These are phyloP conservation scores for Coprinopsis cinerea DNA, from an alignment of 768 basidiomycete species.

Conservation along the genomic window DNA sequence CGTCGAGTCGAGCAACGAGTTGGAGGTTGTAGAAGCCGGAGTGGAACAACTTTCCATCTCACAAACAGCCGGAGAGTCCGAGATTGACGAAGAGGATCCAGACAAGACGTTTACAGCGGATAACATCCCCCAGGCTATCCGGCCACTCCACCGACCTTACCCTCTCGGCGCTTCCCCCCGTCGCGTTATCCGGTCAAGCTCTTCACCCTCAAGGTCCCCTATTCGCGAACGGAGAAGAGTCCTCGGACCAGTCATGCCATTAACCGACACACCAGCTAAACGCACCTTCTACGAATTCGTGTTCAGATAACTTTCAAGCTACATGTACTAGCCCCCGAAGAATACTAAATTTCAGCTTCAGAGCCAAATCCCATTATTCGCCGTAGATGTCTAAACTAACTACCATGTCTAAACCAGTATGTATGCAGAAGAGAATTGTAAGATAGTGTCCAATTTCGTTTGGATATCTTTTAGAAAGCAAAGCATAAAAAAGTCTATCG, in stretches of 20 bases:
- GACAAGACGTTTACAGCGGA: slow-evolving; percentile 14
- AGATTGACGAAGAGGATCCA: slow-evolving; percentile 6
- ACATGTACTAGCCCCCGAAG: background rate
- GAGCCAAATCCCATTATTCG: no score
- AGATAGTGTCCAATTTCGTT: no score
- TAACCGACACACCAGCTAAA: background rate
- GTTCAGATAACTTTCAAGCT: background rate
- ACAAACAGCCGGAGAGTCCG: slow-evolving; percentile 12
- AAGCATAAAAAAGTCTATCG: no score
- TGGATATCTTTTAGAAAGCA: background rate
- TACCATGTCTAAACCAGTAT: no score
- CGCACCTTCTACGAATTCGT: slow-evolving; percentile 8
- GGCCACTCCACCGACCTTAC: slow-evolving; percentile 23
- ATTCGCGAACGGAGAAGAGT: slow-evolving; percentile 24
- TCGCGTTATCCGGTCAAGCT: slow-evolving; percentile 30
- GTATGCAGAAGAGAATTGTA: no score
- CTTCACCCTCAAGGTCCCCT: slow-evolving; percentile 54
- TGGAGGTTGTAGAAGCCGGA: slow-evolving; percentile 2
- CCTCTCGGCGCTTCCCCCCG: slow-evolving; percentile 24
- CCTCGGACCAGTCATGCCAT: background rate
- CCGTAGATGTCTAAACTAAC: no score
- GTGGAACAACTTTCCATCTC: slow-evolving; percentile 1
- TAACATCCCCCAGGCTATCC: no score
- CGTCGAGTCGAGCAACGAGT: slow-evolving; percentile 15
- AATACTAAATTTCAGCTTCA: no score